Conservation (phyloP, 805 yeast genomes). For the Ogataea paradorogensis region DNA sequence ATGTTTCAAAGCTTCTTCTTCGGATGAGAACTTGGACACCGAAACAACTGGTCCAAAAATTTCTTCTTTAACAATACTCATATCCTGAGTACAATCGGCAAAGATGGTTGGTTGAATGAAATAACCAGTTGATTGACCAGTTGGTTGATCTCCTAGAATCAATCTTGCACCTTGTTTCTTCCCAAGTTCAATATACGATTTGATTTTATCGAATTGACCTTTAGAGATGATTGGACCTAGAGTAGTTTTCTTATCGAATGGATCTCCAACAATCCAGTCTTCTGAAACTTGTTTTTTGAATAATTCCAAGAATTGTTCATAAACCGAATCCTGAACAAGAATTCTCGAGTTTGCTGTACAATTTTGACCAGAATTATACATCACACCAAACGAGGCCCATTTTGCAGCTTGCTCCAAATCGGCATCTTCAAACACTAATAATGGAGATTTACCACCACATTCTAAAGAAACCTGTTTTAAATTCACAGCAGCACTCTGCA, state of each 20-base stretch:
- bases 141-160: constrained; percentile 40
- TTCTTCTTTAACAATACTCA: constrained; percentile 73
- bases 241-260: constrained; percentile 44
- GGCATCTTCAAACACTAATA: constrained; percentile 61
- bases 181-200: constrained; percentile 43
- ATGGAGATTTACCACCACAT: constrained; percentile 73
- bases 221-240: constrained; percentile 65
- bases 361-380: constrained; percentile 64
- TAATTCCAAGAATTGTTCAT: constrained; percentile 48
- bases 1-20: constrained; percentile 61
- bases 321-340: constrained; percentile 52
- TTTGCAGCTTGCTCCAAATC: constrained; percentile 62
- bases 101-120: constrained; percentile 76
- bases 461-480: constrained; percentile 65
- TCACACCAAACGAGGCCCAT: constrained; percentile 66
- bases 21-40: constrained; percentile 60
- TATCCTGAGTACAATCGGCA: constrained; percentile 61
- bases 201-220: constrained; percentile 52
- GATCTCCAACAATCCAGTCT: constrained; percentile 55
- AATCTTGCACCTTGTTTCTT: constrained; percentile 48
- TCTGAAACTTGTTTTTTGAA: constrained; percentile 45
- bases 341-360: constrained; percentile 67
- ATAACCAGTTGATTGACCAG: constrained; percentile 52
- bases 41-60: constrained; percentile 86
- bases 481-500: constrained; percentile 56